Percentiles rank a stretch among this genome's conserved stretches.
Conservation (phyloP, 2,329 filamentous ascomycete species). For the Ramularia endophylla region DNA sequence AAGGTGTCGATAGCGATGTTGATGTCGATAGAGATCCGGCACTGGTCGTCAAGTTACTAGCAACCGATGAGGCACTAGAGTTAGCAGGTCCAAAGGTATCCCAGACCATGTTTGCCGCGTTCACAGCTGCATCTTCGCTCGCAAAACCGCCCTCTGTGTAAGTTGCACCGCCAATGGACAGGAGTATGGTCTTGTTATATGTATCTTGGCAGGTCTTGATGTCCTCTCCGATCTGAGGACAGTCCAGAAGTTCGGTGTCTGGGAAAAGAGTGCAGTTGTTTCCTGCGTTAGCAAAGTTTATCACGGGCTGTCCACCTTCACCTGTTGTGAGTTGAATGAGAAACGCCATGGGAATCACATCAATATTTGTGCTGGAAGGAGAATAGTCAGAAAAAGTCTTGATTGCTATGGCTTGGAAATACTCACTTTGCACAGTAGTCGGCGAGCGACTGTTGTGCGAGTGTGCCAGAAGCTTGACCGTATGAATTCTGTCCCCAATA, state of each 20-base stretch:
- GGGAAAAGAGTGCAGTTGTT: constrained; percentile 55
- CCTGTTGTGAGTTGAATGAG: constrained; percentile 49
- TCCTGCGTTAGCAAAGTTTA: constrained; percentile 62
- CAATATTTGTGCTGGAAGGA: constrained; percentile 38
- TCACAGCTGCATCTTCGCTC: constrained; percentile 45
- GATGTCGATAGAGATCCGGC: too few relatives aligned
- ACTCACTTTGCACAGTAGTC: constrained; percentile 51
- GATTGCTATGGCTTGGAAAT: constrained; percentile 25
- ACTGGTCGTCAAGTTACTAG: constrained; percentile 6
- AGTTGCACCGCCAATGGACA: constrained; percentile 66
- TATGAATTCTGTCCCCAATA: constrained; percentile 53
- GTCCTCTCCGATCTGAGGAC: constrained; percentile 55
- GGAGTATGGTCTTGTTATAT: constrained; percentile 62
- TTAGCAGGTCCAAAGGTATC: constrained; percentile 58
- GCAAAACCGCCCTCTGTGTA: constrained; percentile 64
- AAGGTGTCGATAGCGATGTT: too few relatives aligned
- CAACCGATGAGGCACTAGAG: neutral
- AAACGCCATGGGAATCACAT: constrained; percentile 61
- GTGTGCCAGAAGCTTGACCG: constrained; percentile 37
- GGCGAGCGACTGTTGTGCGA: constrained; percentile 50
- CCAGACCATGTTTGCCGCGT: constrained; percentile 61
- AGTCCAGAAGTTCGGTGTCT: constrained; percentile 54
- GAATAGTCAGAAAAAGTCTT: too few relatives aligned
- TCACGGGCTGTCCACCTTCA: constrained; percentile 40
- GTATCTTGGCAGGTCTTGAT: constrained; percentile 55